Evolutionary conservation across 192 early-diverging fungal species (phyloP).

Genomic region (Podila verticillata): DNA sequence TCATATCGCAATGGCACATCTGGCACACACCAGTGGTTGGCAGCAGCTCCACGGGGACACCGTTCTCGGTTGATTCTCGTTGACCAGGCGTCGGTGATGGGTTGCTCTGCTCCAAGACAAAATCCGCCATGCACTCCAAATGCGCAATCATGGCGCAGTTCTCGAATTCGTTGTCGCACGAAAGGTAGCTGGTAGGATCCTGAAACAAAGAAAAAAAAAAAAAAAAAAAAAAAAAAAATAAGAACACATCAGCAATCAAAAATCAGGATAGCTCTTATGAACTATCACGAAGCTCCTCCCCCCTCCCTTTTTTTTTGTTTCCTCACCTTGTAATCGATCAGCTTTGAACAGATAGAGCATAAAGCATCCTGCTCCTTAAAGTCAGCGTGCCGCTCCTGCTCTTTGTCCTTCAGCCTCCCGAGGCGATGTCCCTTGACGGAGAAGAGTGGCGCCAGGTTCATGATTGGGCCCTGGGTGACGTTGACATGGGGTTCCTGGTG

Average conservation of each 20-base stretch:
- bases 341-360: conserved; percentile 14
- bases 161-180: conserved; percentile 1
- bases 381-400: not conserved
- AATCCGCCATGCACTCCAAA: conserved; percentile 33
- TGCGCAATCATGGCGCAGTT: conserved; percentile 35
- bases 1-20: conserved; percentile 12
- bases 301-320: not conserved
- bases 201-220: not conserved
- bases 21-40: conserved; percentile 24
- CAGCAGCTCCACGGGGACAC: conserved; percentile 2
- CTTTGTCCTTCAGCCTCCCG: conserved; percentile 8
- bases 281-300: not conserved
- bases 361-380: conserved; percentile 2
- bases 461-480: conserved; percentile 9
- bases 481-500: not conserved
- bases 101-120: conserved; percentile 14
- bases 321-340: conserved; percentile 32
- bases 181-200: conserved; percentile 17
- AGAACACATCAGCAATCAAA: not conserved
- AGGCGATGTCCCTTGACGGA: not conserved
- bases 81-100: too few relatives aligned
- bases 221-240: not conserved
- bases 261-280: not conserved
- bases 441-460: conserved; percentile 15
- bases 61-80: too few relatives aligned